Base-by-base conservation (phyloP, 106 monocot species). In the Phalaenopsis aphrodite region DNA sequence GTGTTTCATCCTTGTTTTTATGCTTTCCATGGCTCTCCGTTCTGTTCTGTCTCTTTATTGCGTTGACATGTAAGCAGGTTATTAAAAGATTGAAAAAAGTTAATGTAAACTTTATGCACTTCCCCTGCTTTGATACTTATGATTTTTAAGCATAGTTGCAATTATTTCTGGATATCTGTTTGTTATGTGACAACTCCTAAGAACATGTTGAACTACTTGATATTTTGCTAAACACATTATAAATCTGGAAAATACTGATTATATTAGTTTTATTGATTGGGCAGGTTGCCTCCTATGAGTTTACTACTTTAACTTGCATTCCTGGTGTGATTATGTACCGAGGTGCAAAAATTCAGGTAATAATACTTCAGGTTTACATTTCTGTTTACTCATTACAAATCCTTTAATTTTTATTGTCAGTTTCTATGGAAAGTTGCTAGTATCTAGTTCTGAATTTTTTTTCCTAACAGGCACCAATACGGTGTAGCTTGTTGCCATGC, bases 201-300 rank as follows among this genome's bases (percentile, higher is more conserved):
- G 52, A 52, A 14, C 69, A 39, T 69, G 69, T 39, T 69, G 69
- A 69, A 69, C 69, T 69, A 21, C 4, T n/a, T 19, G 21, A 21
- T 61, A 61, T 8, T 61, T 61, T 61, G 61, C n/a, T n/a, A 61
- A n/a, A 37, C 15, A 2, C 39, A 38, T n/a, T 69, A 37, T 69
- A n/a, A 19, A 42, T 8, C 17, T 43, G 16, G 11, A 36, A 6
- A 7, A 74, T 74, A 39, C 45, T 38, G 43, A 74, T 36, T 19
- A 45, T 55, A 12, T 37, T 76, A 1, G 8, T 48, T 82, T 16
- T 84, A 41, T 64, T 85, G 3, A 83, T 78, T 84, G 83, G 21
- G 79, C 87, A 99, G 98, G 98, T 99, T 86, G 98, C 98, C 14
- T 93, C 98, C n/a, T 99, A 99, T 83, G 98, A 94, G 76, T 99